These are phyloP conservation scores for Raphanus raphanistrum DNA, from an alignment of 345 rosid species.

Conservation along the genomic window DNA sequence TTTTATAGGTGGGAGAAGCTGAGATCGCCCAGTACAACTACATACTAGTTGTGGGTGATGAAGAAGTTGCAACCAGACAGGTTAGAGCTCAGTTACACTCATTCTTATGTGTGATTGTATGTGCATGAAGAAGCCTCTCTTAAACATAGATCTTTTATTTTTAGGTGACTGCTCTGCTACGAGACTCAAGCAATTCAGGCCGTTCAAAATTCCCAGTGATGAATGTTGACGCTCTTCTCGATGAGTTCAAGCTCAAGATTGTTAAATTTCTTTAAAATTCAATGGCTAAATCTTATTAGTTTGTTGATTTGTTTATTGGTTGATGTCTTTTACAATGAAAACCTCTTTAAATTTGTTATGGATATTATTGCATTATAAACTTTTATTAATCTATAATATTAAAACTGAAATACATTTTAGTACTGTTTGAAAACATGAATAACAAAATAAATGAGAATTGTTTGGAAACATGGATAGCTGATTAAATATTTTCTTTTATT, in stretches of 20 bases:
- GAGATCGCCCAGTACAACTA: conserved; percentile 90
- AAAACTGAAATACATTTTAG: too few relatives aligned
- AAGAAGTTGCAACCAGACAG: conserved; percentile 64
- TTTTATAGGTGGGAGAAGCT: conserved; percentile 84
- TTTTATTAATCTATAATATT: too few relatives aligned
- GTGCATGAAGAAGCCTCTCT: not conserved
- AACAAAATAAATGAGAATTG: too few relatives aligned
- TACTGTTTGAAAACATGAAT: too few relatives aligned
- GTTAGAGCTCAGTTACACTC: conserved; percentile 21
- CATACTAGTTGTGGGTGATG: conserved; percentile 95
- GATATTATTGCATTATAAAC: not conserved
- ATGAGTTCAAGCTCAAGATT: conserved; percentile 57
- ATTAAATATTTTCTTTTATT: too few relatives aligned
- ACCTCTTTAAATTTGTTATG: not conserved
- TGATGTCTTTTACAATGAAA: not conserved
- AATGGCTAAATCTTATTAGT: not conserved
- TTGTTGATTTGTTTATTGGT: not conserved
- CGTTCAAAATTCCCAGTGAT: conserved; percentile 52
- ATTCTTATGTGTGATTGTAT: not conserved
- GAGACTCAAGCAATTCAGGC: conserved; percentile 46
- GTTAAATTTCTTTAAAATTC: conserved; percentile 45
- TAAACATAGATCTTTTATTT: not conserved
- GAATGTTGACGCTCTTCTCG: conserved; percentile 58
- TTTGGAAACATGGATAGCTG: too few relatives aligned
- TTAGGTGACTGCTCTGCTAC: conserved; percentile 79